Conservation (phyloP, 2,329 filamentous ascomycete species). For the Calonectria pteridis region DNA sequence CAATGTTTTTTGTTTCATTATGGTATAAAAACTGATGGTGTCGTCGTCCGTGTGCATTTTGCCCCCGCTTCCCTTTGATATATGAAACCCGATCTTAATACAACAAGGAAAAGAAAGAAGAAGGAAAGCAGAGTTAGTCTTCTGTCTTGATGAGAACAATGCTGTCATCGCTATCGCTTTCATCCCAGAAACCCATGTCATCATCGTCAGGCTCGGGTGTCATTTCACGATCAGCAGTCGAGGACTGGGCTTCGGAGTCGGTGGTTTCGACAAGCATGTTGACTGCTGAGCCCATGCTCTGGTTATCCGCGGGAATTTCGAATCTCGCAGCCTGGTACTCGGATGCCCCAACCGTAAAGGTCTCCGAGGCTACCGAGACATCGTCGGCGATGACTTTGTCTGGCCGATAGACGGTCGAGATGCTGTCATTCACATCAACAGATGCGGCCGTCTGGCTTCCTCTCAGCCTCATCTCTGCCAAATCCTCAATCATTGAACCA, state of each 20-base stretch:
- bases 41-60: neutral
- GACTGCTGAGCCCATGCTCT: constrained; percentile 41
- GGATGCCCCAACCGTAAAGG: constrained; percentile 48
- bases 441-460: constrained; percentile 51
- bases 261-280: constrained; percentile 40
- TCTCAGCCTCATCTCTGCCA: constrained; percentile 50
- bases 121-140: neutral
- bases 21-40: neutral
- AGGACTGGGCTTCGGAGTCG: constrained; percentile 32
- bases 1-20: constrained; percentile 10
- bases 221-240: constrained; percentile 19
- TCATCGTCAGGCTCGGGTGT: constrained; percentile 22
- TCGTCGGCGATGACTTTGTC: constrained; percentile 51
- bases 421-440: constrained; percentile 55
- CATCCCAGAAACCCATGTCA: constrained; percentile 21
- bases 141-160: constrained; percentile 4
- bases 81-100: neutral
- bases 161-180: constrained; percentile 25
- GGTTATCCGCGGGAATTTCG: constrained; percentile 48
- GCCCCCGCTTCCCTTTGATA: neutral
- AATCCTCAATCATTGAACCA: constrained; percentile 51
- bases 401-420: constrained; percentile 51
- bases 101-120: neutral
- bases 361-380: constrained; percentile 50
- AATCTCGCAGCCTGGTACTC: constrained; percentile 53